Percentiles rank a stretch among this genome's conserved stretches.
phyloP scores from a whole-genome alignment of 176 grass and related monocot genomes.

The Alloteropsis semialata region DNA sequence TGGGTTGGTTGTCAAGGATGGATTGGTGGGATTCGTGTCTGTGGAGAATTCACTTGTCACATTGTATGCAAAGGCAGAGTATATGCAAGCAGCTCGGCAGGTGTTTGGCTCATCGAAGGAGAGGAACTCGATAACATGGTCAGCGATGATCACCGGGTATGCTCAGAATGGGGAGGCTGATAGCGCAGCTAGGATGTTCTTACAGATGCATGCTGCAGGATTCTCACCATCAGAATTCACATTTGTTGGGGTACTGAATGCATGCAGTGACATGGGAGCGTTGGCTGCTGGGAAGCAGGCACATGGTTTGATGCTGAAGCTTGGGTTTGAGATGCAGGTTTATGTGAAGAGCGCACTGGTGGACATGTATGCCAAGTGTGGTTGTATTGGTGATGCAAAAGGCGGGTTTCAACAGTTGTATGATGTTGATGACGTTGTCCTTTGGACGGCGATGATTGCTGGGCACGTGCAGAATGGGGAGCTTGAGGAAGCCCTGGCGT shows the following conservation, averaged over 20 bases:
- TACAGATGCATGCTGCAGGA: conserved; percentile 55
- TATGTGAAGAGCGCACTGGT: conserved; percentile 79
- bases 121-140: conserved; percentile 82
- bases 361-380: conserved; percentile 77
- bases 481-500: conserved; percentile 54
- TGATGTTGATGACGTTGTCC: conserved; percentile 55
- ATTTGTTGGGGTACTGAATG: conserved; percentile 70
- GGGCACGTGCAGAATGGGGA: conserved; percentile 81
- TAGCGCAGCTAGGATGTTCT: conserved; percentile 50
- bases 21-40: conserved; percentile 42
- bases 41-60: conserved; percentile 76
- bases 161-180: conserved; percentile 61
- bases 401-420: conserved; percentile 59
- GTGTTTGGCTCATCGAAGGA: conserved; percentile 51
- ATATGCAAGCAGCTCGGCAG: conserved; percentile 45
- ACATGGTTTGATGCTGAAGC: conserved; percentile 64
- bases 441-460: conserved; percentile 69
- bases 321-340: conserved; percentile 55
- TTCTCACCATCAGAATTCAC: conserved; percentile 67
- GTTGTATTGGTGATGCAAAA: conserved; percentile 57
- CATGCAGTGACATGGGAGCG: conserved; percentile 44
- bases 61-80: conserved; percentile 61
- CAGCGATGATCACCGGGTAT: conserved; percentile 64
- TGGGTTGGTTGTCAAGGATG: conserved; percentile 47
- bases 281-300: conserved; percentile 55